phyloP scores from a whole-genome alignment of 192 early-diverging fungal species.

The Tieghemiomyces parasiticus region DNA sequence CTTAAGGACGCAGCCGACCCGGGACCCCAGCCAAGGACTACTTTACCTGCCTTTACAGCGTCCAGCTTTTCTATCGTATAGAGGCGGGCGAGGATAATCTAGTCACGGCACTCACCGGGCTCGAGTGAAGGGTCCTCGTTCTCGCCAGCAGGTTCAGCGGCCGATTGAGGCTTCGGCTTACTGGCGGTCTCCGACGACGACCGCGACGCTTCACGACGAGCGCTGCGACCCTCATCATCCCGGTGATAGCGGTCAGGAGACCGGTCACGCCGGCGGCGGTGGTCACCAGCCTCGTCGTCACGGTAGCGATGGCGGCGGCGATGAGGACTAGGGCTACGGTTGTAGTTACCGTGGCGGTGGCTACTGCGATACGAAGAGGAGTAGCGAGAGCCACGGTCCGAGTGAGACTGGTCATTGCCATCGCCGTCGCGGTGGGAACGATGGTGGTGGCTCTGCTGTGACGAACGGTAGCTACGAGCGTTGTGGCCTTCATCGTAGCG shows the following conservation, averaged over 20 bases:
- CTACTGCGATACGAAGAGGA: conserved; percentile 14
- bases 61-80: too few species aligned
- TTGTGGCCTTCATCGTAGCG: conserved; percentile 12
- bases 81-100: background rate
- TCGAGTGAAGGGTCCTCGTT: background rate
- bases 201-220: conserved; percentile 17
- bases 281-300: background rate
- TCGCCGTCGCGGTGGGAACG: conserved; percentile 12
- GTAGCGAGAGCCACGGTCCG: conserved; percentile 12
- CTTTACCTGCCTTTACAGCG: too few species aligned
- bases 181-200: background rate
- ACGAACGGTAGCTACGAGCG: conserved; percentile 12
- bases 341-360: conserved; percentile 10
- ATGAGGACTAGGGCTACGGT: conserved; percentile 8
- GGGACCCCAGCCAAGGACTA: too few species aligned
- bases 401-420: conserved; percentile 8
- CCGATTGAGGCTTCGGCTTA: background rate
- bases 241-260: background rate
- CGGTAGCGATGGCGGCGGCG: background rate
- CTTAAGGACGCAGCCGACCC: too few species aligned
- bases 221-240: conserved; percentile 12
- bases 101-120: background rate
- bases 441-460: conserved; percentile 13
- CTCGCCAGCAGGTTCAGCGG: background rate
- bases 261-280: background rate